phyloP scores from a whole-genome alignment of 495 filamentous ascomycete genomes.

The Lasiosphaeria ovina region DNA sequence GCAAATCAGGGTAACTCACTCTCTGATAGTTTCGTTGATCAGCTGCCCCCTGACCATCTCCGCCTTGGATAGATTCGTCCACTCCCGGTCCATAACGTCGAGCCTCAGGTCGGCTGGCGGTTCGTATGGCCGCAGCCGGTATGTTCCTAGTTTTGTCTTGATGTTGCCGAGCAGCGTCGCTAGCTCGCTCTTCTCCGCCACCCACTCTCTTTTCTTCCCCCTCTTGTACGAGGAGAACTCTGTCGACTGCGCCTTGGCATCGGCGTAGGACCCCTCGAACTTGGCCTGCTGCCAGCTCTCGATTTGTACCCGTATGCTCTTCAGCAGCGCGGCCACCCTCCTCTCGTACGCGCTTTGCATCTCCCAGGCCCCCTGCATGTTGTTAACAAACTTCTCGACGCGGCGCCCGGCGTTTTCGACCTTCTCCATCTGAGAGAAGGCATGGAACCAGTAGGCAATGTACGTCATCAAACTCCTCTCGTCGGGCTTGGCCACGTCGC shows the following conservation, averaged over 20 bases:
- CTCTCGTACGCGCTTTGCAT: conserved; percentile 96
- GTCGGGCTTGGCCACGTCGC: conserved; percentile 92
- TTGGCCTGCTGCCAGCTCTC: conserved; percentile 71
- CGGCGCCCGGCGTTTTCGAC: conserved; percentile 95
- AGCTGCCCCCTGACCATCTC: conserved; percentile 85
- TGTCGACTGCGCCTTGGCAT: conserved; percentile 82
- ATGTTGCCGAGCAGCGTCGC: conserved; percentile 95
- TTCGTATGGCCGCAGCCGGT: conserved; percentile 84
- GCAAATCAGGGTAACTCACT: conserved; percentile 49
- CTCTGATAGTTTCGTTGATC: conserved; percentile 96
- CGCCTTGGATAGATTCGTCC: conserved; percentile 70
- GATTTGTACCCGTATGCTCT: conserved; percentile 68
- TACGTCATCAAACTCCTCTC: conserved; percentile 98
- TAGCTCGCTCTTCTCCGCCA: conserved; percentile 94
- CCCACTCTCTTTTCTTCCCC: conserved; percentile 87
- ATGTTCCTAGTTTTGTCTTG: conserved; percentile 96
- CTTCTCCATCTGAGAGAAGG: conserved; percentile 95
- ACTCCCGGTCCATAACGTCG: conserved; percentile 78
- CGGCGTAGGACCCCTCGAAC: conserved; percentile 88
- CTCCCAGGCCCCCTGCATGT: conserved; percentile 99
- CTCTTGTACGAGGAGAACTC: conserved; percentile 85
- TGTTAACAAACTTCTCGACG: conserved; percentile 97
- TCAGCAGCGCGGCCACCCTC: conserved; percentile 75
- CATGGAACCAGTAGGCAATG: conserved; percentile 99
- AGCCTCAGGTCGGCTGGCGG: conserved; percentile 77